Percentiles rank a stretch among this genome's conserved stretches.
Evolutionary conservation across 1,284 basidiomycete genomes (phyloP).

Genomic region (Marasmius oreades): DNA sequence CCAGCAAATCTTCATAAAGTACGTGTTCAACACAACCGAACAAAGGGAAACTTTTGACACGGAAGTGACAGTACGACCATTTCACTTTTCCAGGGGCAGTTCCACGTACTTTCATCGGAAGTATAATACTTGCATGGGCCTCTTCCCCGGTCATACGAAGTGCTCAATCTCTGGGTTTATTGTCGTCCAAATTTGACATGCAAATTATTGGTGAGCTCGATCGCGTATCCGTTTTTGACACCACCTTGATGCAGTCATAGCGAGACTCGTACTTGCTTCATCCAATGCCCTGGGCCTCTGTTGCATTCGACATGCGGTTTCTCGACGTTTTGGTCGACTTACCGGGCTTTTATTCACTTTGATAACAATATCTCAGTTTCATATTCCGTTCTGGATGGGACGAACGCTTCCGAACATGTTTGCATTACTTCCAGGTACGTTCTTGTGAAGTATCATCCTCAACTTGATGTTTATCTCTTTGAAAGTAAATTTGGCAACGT

Average conservation of each 20-base stretch:
- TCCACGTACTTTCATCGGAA: slow-evolving; percentile 84
- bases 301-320: slow-evolving; percentile 61
- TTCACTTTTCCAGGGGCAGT: slow-evolving; percentile 86
- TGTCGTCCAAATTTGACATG: slow-evolving; percentile 53
- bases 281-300: slow-evolving; percentile 66
- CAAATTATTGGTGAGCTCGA: slow-evolving; percentile 57
- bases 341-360: slow-evolving; percentile 63
- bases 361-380: slow-evolving; percentile 82
- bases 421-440: slow-evolving; percentile 75
- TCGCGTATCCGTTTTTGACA: background rate
- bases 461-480: background rate
- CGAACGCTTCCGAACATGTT: slow-evolving; percentile 95
- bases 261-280: slow-evolving; percentile 71
- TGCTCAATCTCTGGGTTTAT: slow-evolving; percentile 35
- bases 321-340: slow-evolving; percentile 57
- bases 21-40: slow-evolving; percentile 21
- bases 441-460: background rate
- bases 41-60: slow-evolving; percentile 8
- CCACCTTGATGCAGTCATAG: slow-evolving; percentile 33
- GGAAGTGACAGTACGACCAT: slow-evolving; percentile 76
- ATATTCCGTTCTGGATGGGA: slow-evolving; percentile 90
- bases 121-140: slow-evolving; percentile 56
- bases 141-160: slow-evolving; percentile 43
- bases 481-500: slow-evolving; percentile 65
- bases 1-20: slow-evolving; percentile 46